Evolutionary conservation across 164 flowering plant genomes (phyloP), one percentile per base, ranked within the genome.

Genomic region (Brasenia schreberi): DNA sequence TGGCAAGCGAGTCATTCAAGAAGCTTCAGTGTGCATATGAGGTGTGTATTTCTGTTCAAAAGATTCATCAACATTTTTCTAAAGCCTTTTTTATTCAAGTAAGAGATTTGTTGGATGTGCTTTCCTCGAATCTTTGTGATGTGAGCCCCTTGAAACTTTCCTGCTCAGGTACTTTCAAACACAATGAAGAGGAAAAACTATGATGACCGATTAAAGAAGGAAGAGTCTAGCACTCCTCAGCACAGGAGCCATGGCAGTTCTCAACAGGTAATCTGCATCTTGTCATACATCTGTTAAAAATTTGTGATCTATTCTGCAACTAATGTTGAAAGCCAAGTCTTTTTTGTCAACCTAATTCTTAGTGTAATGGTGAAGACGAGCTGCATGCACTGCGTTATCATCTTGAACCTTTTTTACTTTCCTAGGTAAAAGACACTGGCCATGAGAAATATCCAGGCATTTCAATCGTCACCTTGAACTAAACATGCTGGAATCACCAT

Each of bases 1-100:
- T 80, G 23, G 95, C 99, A 18, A 86, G 96, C 79, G 99, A 92
- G 69, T 90, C 99, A 43, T 95, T 95, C 75, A 90, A 95, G 80
- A 92, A 87, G 74, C 87, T 95, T 72, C 99, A 95, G 69, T 95
- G 97, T 80, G 99, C 98, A 63, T 92, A 87, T 71, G 99, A 95
- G 97, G 99, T 81, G 76, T 74, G 76, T 66, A 49, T 68, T 61
- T 62, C 43, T 61, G 63, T 18, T 45, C 11, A 12, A 45, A 45
- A 45, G 14, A 2, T 45, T 7, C 53, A 45, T 1, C 53, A 12
- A 12, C 53, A 45, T 45, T 45, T 23, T 23, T 23, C 27, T 23
- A 23, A 0, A 23, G 27, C 27, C 27, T 23, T 23, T 23, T 23
- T 23, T 23, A 23, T 23, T 23, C 27, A 23, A 23, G 27, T 23